These are phyloP conservation scores for Cryptococcus hybrid DNA, from an alignment of 1,284 basidiomycete genomes.

Conservation along the genomic window DNA sequence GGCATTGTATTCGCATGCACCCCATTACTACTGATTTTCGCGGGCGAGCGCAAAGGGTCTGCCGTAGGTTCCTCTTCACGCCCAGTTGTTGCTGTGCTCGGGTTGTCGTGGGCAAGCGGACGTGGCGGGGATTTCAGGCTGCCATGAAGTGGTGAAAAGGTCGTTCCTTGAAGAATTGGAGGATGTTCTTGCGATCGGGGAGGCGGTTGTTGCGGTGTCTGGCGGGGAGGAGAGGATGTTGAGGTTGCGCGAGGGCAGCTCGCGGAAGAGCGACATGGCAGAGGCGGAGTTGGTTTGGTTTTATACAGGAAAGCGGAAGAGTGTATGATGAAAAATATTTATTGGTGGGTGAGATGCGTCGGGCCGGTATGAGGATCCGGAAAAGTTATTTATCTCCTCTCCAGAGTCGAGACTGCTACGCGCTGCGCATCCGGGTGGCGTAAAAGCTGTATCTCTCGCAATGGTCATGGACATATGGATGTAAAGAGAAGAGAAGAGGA, in stretches of 20 bases:
- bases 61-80: background rate
- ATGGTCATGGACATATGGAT: too few relatives aligned
- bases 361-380: too few relatives aligned
- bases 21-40: background rate
- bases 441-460: too few relatives aligned
- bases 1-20: conserved; percentile 7
- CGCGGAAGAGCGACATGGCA: conserved; percentile 13
- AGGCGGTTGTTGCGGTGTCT: background rate
- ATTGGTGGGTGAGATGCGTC: too few relatives aligned
- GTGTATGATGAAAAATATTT: background rate
- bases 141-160: conserved; percentile 33
- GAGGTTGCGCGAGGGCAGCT: conserved; percentile 1
- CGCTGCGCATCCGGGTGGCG: too few relatives aligned
- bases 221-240: background rate
- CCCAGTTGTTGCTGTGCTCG: background rate
- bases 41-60: background rate
- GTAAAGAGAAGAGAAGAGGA: too few relatives aligned
- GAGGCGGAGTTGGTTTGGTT: background rate
- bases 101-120: conserved; percentile 1
- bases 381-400: too few relatives aligned
- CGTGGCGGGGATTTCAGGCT: conserved; percentile 25
- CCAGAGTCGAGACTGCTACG: too few relatives aligned
- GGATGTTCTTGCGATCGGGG: background rate
- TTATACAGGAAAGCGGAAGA: background rate
- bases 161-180: conserved; percentile 32